Conservation (phyloP, 2,329 filamentous ascomycete genomes). For the Cercospora sojina region DNA sequence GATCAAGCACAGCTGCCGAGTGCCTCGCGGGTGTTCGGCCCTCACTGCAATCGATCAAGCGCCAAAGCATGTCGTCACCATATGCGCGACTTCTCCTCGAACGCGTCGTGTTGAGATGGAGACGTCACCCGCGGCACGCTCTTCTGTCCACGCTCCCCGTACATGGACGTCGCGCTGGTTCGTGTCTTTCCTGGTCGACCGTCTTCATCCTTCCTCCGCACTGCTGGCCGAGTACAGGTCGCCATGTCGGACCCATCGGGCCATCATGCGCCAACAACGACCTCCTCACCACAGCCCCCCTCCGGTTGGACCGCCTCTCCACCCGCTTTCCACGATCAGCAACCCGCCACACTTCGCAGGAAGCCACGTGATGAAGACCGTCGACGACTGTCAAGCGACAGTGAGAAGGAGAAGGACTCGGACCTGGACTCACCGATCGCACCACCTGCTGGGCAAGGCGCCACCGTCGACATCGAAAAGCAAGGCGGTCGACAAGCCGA, state of each 20-base stretch:
- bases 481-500: conserved; percentile 11
- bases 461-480: conserved; percentile 20
- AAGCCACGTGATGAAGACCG: background rate
- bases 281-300: background rate
- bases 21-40: background rate
- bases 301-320: background rate
- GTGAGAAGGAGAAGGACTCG: conserved; percentile 17
- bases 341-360: background rate
- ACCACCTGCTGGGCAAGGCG: background rate
- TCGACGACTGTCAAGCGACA: background rate
- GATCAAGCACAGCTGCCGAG: background rate
- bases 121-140: background rate
- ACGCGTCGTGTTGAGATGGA: conserved; percentile 1
- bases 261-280: conserved; percentile 1
- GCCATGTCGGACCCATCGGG: conserved; percentile 15
- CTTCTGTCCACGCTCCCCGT: background rate
- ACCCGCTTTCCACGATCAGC: background rate
- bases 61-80: conserved; percentile 15
- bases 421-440: background rate
- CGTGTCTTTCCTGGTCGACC: background rate
- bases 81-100: background rate
- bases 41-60: background rate
- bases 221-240: background rate
- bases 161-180: conserved; percentile 1
- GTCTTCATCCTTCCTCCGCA: background rate